Percentiles rank a stretch among this genome's conserved stretches.
Evolutionary conservation across 2,329 filamentous ascomycete genomes (phyloP).

Genomic region (Colletotrichum spaethianum): DNA sequence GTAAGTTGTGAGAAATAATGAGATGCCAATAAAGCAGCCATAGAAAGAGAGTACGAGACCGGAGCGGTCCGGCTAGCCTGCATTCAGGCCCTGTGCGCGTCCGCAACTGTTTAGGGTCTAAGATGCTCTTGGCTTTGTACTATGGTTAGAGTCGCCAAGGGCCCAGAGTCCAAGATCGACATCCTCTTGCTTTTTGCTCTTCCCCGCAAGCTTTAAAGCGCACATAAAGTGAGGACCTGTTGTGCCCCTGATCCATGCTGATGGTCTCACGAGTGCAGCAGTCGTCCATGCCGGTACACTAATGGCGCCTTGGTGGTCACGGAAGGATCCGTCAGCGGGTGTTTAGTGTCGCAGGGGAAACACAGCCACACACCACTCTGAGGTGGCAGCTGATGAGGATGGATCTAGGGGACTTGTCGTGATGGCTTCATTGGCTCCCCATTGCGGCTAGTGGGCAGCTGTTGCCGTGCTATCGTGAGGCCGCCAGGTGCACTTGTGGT

Average conservation of each 20-base stretch:
- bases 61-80: too few relatives aligned
- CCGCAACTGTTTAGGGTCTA: background rate
- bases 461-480: background rate
- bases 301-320: background rate
- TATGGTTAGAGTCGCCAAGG: too few relatives aligned
- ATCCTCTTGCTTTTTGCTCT: too few relatives aligned
- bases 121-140: background rate
- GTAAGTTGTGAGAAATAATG: background rate
- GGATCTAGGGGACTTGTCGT: background rate
- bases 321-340: background rate
- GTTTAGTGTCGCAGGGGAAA: background rate
- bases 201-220: too few relatives aligned
- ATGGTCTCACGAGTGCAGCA: conserved; percentile 12
- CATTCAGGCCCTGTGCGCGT: background rate
- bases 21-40: background rate
- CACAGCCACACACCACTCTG: background rate
- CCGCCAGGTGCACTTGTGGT: background rate
- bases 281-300: background rate
- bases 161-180: background rate
- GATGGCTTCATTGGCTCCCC: background rate
- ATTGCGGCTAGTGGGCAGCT: too few relatives aligned
- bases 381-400: too few relatives aligned
- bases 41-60: background rate
- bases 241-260: background rate
- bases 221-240: too few relatives aligned